Evolutionary conservation across 768 basidiomycete genomes (phyloP).

Genomic region (Boletus subparvulus): DNA sequence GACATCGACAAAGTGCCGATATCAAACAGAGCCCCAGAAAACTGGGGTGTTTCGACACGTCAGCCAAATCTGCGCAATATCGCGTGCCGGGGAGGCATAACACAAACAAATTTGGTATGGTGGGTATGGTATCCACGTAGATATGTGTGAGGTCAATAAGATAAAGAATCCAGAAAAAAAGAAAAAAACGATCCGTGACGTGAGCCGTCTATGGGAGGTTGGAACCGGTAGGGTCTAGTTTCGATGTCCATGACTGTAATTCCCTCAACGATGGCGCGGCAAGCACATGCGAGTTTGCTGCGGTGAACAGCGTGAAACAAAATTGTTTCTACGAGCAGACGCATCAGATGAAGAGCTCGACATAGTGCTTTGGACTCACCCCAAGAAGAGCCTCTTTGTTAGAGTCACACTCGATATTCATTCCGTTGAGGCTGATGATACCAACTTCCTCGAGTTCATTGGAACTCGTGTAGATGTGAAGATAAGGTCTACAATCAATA

Average conservation of each 20-base stretch:
- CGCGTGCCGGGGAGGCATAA: neutral
- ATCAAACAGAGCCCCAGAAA: neutral
- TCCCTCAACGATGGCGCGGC: slow-evolving; percentile 82
- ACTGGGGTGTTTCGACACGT: slow-evolving; percentile 1
- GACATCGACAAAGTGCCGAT: neutral
- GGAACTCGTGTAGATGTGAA: slow-evolving; percentile 82
- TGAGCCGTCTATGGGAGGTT: slow-evolving; percentile 39
- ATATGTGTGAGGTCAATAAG: slow-evolving; percentile 22
- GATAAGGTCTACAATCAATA: slow-evolving; percentile 68
- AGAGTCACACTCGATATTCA: slow-evolving; percentile 82
- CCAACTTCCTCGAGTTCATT: slow-evolving; percentile 83
- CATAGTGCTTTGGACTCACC: slow-evolving; percentile 45
- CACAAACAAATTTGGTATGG: slow-evolving; percentile 15
- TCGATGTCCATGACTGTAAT: slow-evolving; percentile 78
- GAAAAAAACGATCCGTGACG: neutral
- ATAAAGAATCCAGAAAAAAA: slow-evolving; percentile 7
- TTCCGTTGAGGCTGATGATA: slow-evolving; percentile 78
- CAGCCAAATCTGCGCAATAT: neutral
- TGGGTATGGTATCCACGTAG: slow-evolving; percentile 30
- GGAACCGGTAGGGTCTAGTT: slow-evolving; percentile 79
- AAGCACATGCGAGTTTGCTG: slow-evolving; percentile 88
- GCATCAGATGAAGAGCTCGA: slow-evolving; percentile 1
- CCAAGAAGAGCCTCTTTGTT: slow-evolving; percentile 86
- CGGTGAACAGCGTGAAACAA: slow-evolving; percentile 88
- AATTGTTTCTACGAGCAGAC: slow-evolving; percentile 61